phyloP scores from a whole-genome alignment of 2,329 filamentous ascomycete species.

The Fusarium sp. region DNA sequence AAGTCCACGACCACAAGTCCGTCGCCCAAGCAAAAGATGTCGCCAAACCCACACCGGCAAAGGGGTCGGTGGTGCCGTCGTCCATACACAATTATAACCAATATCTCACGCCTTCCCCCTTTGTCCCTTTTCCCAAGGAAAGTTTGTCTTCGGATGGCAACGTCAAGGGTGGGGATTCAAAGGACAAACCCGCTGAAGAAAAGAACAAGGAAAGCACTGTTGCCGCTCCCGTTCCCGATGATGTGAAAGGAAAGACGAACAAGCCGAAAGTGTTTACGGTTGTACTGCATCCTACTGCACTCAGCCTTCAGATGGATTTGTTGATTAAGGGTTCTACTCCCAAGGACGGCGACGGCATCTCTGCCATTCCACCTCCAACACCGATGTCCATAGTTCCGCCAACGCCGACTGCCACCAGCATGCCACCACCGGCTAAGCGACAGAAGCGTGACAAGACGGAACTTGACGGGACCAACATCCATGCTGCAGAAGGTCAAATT shows the following conservation, averaged over 20 bases:
- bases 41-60: conserved; percentile 61
- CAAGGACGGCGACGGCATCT: conserved; percentile 55
- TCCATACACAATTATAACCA: conserved; percentile 94
- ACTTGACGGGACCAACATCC: conserved; percentile 78
- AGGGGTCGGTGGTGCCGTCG: conserved; percentile 75
- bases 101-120: conserved; percentile 90
- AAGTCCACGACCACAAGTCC: conserved; percentile 89
- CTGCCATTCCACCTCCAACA: conserved; percentile 74
- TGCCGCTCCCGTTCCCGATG: conserved; percentile 63
- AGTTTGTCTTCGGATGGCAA: conserved; percentile 53
- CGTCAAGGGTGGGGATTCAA: conserved; percentile 53
- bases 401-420: conserved; percentile 70
- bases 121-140: conserved; percentile 79
- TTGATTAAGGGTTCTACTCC: conserved; percentile 81
- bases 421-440: conserved; percentile 73
- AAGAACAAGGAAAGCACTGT: conserved; percentile 71
- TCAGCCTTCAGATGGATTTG: conserved; percentile 81
- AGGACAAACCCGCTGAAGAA: conserved; percentile 46
- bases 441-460: conserved; percentile 80
- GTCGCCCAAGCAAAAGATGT: conserved; percentile 70
- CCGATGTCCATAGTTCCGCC: conserved; percentile 70
- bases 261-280: conserved; percentile 78
- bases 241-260: conserved; percentile 46
- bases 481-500: conserved; percentile 81
- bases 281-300: conserved; percentile 86